Percentiles rank a stretch among this genome's conserved stretches.
Conservation (phyloP, 208 protist genomes). For the Trypanosoma lewisi region DNA sequence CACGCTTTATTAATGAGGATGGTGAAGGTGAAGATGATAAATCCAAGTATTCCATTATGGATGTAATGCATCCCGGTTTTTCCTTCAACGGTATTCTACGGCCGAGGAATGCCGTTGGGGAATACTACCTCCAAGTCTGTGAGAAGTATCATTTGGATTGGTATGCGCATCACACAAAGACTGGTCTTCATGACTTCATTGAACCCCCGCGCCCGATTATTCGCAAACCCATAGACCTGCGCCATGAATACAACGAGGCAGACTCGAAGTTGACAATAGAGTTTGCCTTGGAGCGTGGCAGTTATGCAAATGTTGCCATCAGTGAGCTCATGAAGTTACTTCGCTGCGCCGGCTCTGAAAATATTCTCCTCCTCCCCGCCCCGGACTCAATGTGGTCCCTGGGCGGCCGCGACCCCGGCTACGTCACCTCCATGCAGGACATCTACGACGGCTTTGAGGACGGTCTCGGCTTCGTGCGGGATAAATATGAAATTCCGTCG, state of each 20-base stretch:
- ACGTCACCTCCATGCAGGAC: constrained; percentile 79
- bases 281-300: constrained; percentile 80
- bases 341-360: constrained; percentile 67
- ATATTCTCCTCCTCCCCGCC: constrained; percentile 57
- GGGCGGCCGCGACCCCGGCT: constrained; percentile 63
- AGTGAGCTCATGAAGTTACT: constrained; percentile 74
- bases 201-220: constrained; percentile 82
- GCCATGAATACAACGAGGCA: constrained; percentile 48
- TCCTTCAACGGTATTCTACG: constrained; percentile 71
- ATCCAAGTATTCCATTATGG: constrained; percentile 47
- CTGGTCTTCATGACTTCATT: constrained; percentile 69
- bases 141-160: constrained; percentile 76
- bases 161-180: constrained; percentile 50
- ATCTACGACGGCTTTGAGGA: constrained; percentile 81
- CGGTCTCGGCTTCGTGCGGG: constrained; percentile 62
- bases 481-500: constrained; percentile 31
- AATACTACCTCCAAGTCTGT: constrained; percentile 75
- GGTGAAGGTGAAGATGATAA: constrained; percentile 39
- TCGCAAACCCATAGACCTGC: constrained; percentile 64
- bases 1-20: constrained; percentile 34
- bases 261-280: constrained; percentile 47
- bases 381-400: constrained; percentile 55
- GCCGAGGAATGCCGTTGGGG: constrained; percentile 61
- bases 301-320: constrained; percentile 86
- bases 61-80: constrained; percentile 84